phyloP scores from a whole-genome alignment of 164 flowering plant genomes.

The Tinospora cordifolia region DNA sequence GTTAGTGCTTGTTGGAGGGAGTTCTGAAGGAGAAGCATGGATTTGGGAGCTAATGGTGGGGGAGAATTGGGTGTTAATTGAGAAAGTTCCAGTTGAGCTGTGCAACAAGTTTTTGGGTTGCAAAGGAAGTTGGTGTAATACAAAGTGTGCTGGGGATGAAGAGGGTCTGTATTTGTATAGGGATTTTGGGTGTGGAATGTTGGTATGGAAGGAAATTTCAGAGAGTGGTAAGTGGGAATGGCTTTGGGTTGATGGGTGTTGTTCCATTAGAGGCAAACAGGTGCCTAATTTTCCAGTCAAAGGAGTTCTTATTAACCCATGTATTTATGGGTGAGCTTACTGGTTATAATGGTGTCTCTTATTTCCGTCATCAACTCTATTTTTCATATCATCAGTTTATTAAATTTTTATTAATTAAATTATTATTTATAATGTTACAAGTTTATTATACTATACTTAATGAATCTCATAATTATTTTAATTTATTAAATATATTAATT shows the following conservation, averaged over 20 bases:
- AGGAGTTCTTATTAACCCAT: slow-evolving; percentile 42
- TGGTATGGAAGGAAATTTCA: slow-evolving; percentile 36
- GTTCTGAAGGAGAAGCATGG: slow-evolving; percentile 26
- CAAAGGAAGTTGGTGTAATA: slow-evolving; percentile 33
- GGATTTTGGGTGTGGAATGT: slow-evolving; percentile 44
- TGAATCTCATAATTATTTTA: too few species aligned
- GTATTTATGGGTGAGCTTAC: background rate
- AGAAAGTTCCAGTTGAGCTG: slow-evolving; percentile 40
- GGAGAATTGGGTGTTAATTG: slow-evolving; percentile 35
- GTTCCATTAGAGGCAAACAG: slow-evolving; percentile 21
- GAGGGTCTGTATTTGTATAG: slow-evolving; percentile 44
- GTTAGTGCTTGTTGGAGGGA: slow-evolving; percentile 42
- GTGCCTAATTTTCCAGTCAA: slow-evolving; percentile 31
- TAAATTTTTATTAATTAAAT: too few species aligned
- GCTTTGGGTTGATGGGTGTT: slow-evolving; percentile 53
- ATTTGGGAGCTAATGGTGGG: slow-evolving; percentile 48
- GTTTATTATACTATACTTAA: too few species aligned
- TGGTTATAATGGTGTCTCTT: too few species aligned
- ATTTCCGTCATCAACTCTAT: too few species aligned
- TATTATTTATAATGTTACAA: too few species aligned
- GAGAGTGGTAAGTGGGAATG: slow-evolving; percentile 39
- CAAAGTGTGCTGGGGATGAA: slow-evolving; percentile 42
- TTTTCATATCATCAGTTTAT: too few species aligned
- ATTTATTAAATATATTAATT: too few species aligned
- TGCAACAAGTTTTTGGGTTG: slow-evolving; percentile 29